phyloP scores from a whole-genome alignment of 306 rosid genomes.

The Inga leiocalycina region DNA sequence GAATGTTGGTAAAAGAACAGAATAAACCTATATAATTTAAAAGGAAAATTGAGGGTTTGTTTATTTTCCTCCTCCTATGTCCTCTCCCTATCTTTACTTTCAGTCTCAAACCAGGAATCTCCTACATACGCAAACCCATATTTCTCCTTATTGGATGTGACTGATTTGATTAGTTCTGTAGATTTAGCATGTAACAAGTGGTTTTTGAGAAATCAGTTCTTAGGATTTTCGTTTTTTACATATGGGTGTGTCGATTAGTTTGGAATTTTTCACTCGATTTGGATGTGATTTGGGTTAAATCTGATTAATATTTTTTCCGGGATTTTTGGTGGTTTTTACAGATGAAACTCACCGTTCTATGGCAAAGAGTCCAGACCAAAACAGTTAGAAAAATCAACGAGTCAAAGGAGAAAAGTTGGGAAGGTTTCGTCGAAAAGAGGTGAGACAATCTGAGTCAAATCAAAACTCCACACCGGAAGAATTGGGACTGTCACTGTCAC shows the following conservation, averaged over 20 bases:
- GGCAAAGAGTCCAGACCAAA: conserved; percentile 88
- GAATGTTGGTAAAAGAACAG: too few relatives aligned
- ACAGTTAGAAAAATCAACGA: conserved; percentile 67
- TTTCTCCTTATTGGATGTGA: neutral
- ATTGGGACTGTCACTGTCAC: conserved; percentile 77
- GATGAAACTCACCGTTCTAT: conserved; percentile 92
- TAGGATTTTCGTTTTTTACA: neutral
- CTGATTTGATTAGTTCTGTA: neutral
- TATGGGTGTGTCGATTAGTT: too few relatives aligned
- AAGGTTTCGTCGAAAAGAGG: conserved; percentile 55
- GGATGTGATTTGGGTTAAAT: neutral
- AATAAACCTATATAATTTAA: too few relatives aligned
- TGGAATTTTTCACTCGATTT: too few relatives aligned
- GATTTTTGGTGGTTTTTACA: conserved; percentile 34
- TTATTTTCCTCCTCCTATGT: neutral
- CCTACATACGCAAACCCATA: conserved; percentile 20
- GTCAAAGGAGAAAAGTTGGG: conserved; percentile 62
- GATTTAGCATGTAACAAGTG: neutral
- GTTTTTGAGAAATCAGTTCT: neutral
- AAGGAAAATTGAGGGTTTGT: conserved; percentile 36
- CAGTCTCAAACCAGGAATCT: neutral
- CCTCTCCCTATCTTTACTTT: neutral
- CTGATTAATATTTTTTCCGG: conserved; percentile 12
- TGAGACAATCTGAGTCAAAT: conserved; percentile 26
- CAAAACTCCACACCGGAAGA: conserved; percentile 59